These are phyloP conservation scores for Termitomyces sp. DNA, from an alignment of 768 basidiomycete genomes.

Conservation along the genomic window DNA sequence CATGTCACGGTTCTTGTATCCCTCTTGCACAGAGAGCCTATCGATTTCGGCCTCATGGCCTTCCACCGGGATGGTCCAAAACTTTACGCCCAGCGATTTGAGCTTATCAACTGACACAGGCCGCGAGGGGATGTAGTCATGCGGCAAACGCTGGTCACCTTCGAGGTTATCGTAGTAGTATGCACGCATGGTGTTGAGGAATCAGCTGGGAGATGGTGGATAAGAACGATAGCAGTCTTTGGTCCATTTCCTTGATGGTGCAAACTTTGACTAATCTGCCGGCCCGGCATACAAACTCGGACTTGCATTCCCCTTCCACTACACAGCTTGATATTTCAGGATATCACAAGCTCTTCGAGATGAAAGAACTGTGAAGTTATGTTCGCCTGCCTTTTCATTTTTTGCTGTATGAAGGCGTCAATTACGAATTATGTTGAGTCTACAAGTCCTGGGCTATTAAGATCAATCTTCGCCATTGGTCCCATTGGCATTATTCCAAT, in stretches of 20 bases:
- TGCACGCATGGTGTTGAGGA: slow-evolving; percentile 48
- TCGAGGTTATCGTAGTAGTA: slow-evolving; percentile 72
- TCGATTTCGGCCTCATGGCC: slow-evolving; percentile 53
- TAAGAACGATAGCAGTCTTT: neutral
- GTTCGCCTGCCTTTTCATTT: neutral
- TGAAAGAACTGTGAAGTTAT: neutral
- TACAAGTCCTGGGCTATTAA: neutral
- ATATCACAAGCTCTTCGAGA: neutral
- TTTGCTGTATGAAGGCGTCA: neutral
- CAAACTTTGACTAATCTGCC: neutral
- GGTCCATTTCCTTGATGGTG: neutral
- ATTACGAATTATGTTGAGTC: neutral
- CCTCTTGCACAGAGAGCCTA: slow-evolving; percentile 55
- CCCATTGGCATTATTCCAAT: too few relatives aligned
- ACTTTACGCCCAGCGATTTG: slow-evolving; percentile 52
- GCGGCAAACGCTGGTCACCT: slow-evolving; percentile 77
- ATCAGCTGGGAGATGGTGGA: neutral
- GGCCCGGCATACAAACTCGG: neutral
- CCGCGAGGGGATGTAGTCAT: slow-evolving; percentile 60
- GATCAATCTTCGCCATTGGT: too few relatives aligned
- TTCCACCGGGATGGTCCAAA: slow-evolving; percentile 63
- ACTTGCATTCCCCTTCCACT: neutral
- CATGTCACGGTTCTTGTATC: slow-evolving; percentile 80
- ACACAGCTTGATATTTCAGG: too few relatives aligned
- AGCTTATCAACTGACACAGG: slow-evolving; percentile 48